Evolutionary conservation across 352 stramenopile genomes (phyloP).

Genomic region (Phytopythium oedochilum): DNA sequence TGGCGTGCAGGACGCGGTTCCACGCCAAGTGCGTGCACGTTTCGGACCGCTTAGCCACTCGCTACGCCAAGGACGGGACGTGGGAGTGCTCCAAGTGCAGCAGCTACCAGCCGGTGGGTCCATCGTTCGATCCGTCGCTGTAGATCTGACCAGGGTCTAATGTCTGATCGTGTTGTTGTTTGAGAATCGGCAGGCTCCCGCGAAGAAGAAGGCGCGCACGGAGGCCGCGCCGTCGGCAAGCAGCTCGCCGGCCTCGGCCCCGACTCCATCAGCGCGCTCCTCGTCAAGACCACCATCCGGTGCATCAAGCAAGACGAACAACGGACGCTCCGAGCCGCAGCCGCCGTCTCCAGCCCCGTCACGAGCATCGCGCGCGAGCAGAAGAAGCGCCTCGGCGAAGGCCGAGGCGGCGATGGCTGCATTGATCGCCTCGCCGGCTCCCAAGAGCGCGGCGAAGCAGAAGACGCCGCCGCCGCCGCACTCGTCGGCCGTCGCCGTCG

Average conservation of each 20-base stretch:
- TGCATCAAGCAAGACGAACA: not conserved
- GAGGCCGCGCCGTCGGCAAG: not conserved
- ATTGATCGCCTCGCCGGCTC: not conserved
- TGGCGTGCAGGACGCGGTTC: slow-evolving; percentile 58
- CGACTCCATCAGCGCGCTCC: not conserved
- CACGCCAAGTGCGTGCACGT: slow-evolving; percentile 82
- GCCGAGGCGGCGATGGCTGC: not conserved
- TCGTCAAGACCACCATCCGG: not conserved
- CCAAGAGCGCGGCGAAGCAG: not conserved
- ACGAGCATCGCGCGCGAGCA: not conserved
- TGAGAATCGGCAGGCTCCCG: not conserved
- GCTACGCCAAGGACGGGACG: slow-evolving; percentile 39
- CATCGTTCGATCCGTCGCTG: too few species aligned
- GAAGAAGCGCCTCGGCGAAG: not conserved
- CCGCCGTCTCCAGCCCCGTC: not conserved
- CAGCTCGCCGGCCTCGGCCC: not conserved
- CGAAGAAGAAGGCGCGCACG: not conserved
- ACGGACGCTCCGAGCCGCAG: not conserved
- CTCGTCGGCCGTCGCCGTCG: not conserved
- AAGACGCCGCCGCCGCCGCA: not conserved
- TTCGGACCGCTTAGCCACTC: slow-evolving; percentile 55
- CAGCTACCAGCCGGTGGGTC: not conserved
- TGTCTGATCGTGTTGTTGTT: too few species aligned
- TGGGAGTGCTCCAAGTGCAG: slow-evolving; percentile 4
- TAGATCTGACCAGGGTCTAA: too few species aligned